phyloP scores from a whole-genome alignment of 2,329 filamentous ascomycete species.

The Mycogone perniciosa region DNA sequence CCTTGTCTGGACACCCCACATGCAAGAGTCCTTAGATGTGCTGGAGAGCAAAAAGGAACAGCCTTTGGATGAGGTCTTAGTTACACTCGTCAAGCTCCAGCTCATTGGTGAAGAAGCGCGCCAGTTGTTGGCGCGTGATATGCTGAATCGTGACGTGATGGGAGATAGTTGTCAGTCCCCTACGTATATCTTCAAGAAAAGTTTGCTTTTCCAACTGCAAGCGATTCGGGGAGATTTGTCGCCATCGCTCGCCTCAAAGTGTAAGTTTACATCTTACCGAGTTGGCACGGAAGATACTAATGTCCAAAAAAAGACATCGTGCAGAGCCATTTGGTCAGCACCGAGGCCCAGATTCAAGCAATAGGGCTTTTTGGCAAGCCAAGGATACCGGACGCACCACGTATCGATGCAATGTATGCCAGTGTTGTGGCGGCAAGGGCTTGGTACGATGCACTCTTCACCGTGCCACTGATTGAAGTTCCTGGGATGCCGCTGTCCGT shows the following conservation, averaged over 20 bases:
- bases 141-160: conserved; percentile 26
- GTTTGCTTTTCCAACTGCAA: conserved; percentile 23
- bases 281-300: not conserved
- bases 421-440: conserved; percentile 29
- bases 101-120: conserved; percentile 35
- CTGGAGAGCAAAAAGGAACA: conserved; percentile 41
- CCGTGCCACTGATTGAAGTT: conserved; percentile 23
- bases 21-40: conserved; percentile 49
- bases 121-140: conserved; percentile 25
- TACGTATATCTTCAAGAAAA: conserved; percentile 28
- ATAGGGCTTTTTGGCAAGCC: conserved; percentile 26
- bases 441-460: conserved; percentile 33
- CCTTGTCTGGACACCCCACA: conserved; percentile 51
- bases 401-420: conserved; percentile 31
- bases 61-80: conserved; percentile 43
- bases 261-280: conserved; percentile 18
- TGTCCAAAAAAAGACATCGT: conserved; percentile 21
- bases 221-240: conserved; percentile 21
- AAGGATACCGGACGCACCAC: conserved; percentile 25
- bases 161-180: conserved; percentile 22
- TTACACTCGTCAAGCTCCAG: conserved; percentile 30
- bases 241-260: conserved; percentile 18
- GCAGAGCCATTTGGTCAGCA: conserved; percentile 23
- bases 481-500: conserved; percentile 28
- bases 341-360: conserved; percentile 28